Conservation (phyloP, 1,139 yeast genomes). For the Yamadazyma diospyri region DNA sequence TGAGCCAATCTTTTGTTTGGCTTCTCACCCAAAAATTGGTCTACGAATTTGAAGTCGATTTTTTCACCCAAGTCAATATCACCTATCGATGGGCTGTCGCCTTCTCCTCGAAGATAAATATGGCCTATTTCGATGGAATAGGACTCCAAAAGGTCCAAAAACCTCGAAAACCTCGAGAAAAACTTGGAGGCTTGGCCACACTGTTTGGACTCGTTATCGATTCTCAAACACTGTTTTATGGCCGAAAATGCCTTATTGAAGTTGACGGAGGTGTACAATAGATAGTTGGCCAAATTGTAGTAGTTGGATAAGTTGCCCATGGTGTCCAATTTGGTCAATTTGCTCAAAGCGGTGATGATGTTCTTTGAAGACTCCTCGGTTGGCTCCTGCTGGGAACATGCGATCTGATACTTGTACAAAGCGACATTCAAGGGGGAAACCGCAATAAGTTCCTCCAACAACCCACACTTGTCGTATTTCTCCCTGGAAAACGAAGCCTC, state of each 20-base stretch:
- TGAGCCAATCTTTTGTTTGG: constrained; percentile 28
- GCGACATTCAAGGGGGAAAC: constrained; percentile 22
- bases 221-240: constrained; percentile 59
- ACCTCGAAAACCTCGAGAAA: constrained; percentile 27
- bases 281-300: constrained; percentile 34
- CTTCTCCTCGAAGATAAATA: constrained; percentile 24
- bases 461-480: constrained; percentile 20
- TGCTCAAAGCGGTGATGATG: constrained; percentile 23
- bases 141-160: constrained; percentile 39
- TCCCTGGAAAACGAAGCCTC: constrained; percentile 11
- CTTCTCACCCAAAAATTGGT: constrained; percentile 26
- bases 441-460: constrained; percentile 19
- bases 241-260: constrained; percentile 47
- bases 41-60: constrained; percentile 25
- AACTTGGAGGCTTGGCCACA: constrained; percentile 55
- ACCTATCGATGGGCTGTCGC: constrained; percentile 12
- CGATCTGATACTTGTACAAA: constrained; percentile 18
- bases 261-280: constrained; percentile 50
- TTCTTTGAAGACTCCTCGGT: constrained; percentile 12
- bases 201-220: constrained; percentile 59
- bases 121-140: constrained; percentile 39
- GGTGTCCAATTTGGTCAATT: constrained; percentile 29
- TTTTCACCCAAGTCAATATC: constrained; percentile 18
- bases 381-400: constrained; percentile 14
- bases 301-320: constrained; percentile 30